Evolutionary conservation across 2,329 filamentous ascomycete species (phyloP).

Genomic region (Cladosporium velox): DNA sequence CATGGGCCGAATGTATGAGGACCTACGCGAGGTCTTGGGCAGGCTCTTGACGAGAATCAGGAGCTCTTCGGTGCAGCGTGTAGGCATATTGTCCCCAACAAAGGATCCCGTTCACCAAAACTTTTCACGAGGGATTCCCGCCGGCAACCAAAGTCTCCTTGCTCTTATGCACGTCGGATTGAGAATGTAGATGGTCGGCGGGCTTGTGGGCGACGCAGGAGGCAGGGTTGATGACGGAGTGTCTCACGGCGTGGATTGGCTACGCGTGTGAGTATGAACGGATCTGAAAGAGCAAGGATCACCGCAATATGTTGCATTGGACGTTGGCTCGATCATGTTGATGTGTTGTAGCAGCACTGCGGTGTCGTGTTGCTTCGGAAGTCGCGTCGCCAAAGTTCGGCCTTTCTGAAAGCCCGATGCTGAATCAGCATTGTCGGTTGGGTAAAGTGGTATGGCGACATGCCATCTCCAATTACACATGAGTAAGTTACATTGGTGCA

Average conservation of each 20-base stretch:
- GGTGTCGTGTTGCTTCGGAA: neutral
- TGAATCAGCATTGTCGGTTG: neutral
- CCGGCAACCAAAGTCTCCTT: neutral
- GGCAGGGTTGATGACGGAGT: neutral
- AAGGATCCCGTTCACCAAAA: no score
- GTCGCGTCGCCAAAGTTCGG: neutral
- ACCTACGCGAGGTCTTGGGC: no score
- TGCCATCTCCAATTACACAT: neutral
- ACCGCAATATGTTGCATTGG: neutral
- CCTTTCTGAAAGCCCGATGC: neutral
- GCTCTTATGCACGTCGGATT: neutral
- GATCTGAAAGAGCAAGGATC: neutral
- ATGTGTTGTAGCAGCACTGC: neutral
- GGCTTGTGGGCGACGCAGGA: neutral
- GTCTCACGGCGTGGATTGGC: neutral
- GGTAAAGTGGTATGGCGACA: neutral
- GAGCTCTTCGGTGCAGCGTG: no score
- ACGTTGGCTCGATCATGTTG: neutral
- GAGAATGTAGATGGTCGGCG: neutral
- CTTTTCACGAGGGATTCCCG: neutral
- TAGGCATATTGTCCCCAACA: no score
- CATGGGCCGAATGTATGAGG: no score
- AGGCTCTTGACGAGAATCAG: no score
- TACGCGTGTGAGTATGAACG: neutral
- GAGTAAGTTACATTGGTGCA: neutral